These are phyloP conservation scores for Penstemon eatonii DNA, from an alignment of 257 asterid genomes.

Conservation along the genomic window DNA sequence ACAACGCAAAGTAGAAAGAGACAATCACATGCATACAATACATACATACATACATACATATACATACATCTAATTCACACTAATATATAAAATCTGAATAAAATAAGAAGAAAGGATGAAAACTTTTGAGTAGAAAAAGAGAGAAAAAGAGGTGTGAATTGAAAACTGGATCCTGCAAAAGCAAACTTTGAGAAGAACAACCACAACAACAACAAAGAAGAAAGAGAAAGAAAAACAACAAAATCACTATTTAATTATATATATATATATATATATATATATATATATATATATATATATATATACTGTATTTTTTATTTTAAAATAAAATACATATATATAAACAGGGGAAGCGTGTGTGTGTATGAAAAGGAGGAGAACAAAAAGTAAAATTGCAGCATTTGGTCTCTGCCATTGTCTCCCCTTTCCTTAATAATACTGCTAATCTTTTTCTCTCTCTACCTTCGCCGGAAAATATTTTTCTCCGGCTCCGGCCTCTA, in stretches of 20 bases:
- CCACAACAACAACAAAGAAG: neutral
- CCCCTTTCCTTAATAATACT: constrained; percentile 23
- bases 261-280: too few relatives aligned
- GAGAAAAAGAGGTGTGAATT: neutral
- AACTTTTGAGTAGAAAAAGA: constrained; percentile 37
- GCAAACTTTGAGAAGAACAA: too few relatives aligned
- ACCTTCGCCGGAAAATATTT: constrained; percentile 29
- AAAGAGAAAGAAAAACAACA: constrained; percentile 20
- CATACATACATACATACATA: constrained; percentile 21
- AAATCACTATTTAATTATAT: too few relatives aligned
- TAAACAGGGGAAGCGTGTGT: neutral
- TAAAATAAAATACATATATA: too few relatives aligned
- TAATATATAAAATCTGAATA: constrained; percentile 10
- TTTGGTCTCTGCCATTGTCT: constrained; percentile 88
- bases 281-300: too few relatives aligned
- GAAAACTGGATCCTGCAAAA: too few relatives aligned
- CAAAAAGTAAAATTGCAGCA: constrained; percentile 51
- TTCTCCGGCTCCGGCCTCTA: constrained; percentile 21
- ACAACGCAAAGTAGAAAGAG: too few relatives aligned
- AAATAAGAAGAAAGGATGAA: constrained; percentile 26
- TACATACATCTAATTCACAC: constrained; percentile 24
- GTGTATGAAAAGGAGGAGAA: constrained; percentile 70
- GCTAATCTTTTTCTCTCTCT: constrained; percentile 27
- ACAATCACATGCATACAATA: too few relatives aligned
- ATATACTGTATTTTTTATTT: too few relatives aligned